A percentile compares a stretch with the other conserved stretches of the same genome.
phyloP scores from a whole-genome alignment of 1,139 yeast species.

The Nadsonia commutata region DNA sequence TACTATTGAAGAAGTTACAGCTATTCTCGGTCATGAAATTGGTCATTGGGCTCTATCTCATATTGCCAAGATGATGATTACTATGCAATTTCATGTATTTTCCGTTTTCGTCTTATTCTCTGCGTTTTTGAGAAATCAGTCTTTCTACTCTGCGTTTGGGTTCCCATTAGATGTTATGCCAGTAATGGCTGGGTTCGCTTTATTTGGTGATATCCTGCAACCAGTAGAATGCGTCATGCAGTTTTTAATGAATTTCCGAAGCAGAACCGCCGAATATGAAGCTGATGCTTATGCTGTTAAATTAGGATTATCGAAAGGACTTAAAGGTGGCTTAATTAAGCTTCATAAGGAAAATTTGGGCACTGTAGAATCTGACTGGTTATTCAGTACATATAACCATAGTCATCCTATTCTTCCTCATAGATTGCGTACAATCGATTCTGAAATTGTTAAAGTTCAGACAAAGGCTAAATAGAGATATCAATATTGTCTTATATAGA shows the following conservation, averaged over 20 bases:
- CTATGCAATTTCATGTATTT: conserved; percentile 51
- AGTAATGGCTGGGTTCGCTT: conserved; percentile 23
- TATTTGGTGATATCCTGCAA: conserved; percentile 30
- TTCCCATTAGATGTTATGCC: conserved; percentile 32
- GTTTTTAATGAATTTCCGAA: conserved; percentile 51
- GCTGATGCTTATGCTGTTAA: conserved; percentile 78
- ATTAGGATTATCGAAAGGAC: conserved; percentile 53
- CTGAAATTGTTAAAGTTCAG: too few relatives aligned
- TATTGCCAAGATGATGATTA: conserved; percentile 52
- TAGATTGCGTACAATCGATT: conserved; percentile 54
- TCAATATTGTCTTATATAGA: too few relatives aligned
- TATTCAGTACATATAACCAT: conserved; percentile 76
- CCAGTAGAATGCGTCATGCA: conserved; percentile 62
- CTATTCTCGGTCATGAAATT: conserved; percentile 91
- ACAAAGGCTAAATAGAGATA: too few relatives aligned
- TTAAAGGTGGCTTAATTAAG: conserved; percentile 58
- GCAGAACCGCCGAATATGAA: conserved; percentile 81
- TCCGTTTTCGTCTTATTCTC: conserved; percentile 58
- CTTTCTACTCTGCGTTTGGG: conserved; percentile 69
- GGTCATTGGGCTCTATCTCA: conserved; percentile 95
- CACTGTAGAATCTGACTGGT: conserved; percentile 75
- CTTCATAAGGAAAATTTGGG: conserved; percentile 70
- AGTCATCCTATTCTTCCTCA: conserved; percentile 87
- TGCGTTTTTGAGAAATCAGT: conserved; percentile 61
- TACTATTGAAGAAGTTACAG: conserved; percentile 67